Conservation (phyloP, 148 eudicot genomes). For the Suaeda aralocaspica region DNA sequence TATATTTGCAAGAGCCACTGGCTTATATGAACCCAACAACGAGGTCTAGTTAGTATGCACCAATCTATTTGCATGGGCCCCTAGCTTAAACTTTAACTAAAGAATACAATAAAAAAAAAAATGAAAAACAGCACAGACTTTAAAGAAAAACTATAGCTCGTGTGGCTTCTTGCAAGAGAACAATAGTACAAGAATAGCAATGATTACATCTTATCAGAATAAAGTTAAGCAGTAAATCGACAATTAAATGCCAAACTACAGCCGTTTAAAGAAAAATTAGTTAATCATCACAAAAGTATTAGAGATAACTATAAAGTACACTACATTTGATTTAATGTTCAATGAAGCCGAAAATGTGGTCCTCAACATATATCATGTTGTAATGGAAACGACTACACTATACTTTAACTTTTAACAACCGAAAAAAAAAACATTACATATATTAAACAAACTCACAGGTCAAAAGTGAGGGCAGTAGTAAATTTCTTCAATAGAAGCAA, state of each 20-base stretch:
- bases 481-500: neutral
- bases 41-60: neutral
- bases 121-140: conserved; percentile 2
- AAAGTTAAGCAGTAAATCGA: neutral
- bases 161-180: neutral
- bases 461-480: neutral
- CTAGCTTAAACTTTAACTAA: neutral
- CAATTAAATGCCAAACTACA: conserved; percentile 9
- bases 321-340: neutral
- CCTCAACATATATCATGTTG: neutral
- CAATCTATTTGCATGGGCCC: neutral
- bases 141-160: neutral
- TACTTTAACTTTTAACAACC: neutral
- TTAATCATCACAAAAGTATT: neutral
- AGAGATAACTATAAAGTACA: neutral
- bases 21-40: neutral
- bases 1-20: neutral
- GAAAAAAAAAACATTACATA: neutral
- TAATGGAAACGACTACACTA: conserved; percentile 17
- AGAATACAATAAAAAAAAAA: neutral
- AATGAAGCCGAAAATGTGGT: neutral
- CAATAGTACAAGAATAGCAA: conserved; percentile 2
- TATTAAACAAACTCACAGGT: neutral
- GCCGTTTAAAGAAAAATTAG: neutral
- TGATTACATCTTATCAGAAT: neutral